Percentiles rank a stretch among this genome's conserved stretches.
These are phyloP conservation scores for Puccinellia tenuiflora DNA, from an alignment of 176 grass and related monocot species.

Conservation along the genomic window DNA sequence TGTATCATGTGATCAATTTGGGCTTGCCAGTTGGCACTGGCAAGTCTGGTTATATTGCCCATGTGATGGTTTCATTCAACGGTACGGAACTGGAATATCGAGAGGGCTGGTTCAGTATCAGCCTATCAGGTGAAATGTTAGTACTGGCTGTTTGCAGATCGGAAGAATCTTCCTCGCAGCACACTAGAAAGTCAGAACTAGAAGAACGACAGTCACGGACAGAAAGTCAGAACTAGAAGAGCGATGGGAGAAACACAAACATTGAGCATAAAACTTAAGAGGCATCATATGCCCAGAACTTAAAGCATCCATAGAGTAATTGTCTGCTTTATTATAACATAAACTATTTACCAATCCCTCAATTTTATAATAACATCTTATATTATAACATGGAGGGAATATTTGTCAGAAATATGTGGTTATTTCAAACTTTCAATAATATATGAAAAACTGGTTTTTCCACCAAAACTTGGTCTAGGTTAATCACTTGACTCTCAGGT, in stretches of 20 bases:
- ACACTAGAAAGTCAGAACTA: neutral
- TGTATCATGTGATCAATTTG: conserved; percentile 28
- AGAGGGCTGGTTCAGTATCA: neutral
- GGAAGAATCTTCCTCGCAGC: neutral
- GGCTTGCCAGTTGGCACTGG: neutral
- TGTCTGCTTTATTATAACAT: neutral
- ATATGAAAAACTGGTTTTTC: too few relatives aligned
- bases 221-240: neutral
- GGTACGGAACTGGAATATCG: neutral
- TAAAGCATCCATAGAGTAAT: neutral
- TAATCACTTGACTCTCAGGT: neutral
- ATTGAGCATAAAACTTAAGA: neutral
- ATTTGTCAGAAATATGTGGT: neutral
- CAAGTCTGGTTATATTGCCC: neutral
- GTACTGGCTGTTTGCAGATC: neutral
- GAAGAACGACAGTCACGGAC: neutral
- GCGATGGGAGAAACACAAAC: neutral
- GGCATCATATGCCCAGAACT: neutral
- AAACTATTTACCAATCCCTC: neutral
- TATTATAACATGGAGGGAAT: too few relatives aligned
- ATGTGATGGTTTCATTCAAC: neutral
- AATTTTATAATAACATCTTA: too few relatives aligned
- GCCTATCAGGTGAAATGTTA: neutral
- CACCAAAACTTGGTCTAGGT: too few relatives aligned
- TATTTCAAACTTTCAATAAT: neutral